These are phyloP conservation scores for Carex arenaria DNA, from an alignment of 202 grass and related monocot genomes.

Conservation along the genomic window DNA sequence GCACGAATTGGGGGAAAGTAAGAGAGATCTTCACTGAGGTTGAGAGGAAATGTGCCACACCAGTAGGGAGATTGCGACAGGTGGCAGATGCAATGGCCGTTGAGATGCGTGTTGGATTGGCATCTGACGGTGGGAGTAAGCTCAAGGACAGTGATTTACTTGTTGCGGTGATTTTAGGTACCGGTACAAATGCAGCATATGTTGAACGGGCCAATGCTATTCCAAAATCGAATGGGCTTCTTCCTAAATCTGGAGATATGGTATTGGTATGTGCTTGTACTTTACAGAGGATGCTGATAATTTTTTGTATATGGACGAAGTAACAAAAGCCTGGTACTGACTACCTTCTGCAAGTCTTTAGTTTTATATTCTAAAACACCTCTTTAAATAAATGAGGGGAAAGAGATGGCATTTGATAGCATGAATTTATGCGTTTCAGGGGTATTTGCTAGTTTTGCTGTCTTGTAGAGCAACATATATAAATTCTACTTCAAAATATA, in stretches of 20 bases:
- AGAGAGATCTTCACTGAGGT: slow-evolving; percentile 53
- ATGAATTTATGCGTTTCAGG: neutral
- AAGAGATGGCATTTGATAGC: neutral
- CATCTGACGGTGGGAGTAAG: slow-evolving; percentile 41
- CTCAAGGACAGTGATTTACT: slow-evolving; percentile 60
- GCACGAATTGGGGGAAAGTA: slow-evolving; percentile 31
- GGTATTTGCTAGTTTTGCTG: neutral
- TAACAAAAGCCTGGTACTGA: neutral
- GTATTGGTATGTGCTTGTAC: slow-evolving; percentile 49
- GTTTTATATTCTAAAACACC: neutral
- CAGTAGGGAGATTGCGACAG: slow-evolving; percentile 57
- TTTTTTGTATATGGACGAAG: neutral
- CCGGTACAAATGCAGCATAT: slow-evolving; percentile 82
- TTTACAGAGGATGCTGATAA: neutral
- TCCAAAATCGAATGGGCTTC: slow-evolving; percentile 65
- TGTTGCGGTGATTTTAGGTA: slow-evolving; percentile 75
- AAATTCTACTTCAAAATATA: neutral
- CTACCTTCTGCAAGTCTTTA: neutral
- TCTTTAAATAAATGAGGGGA: neutral
- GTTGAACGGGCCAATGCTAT: slow-evolving; percentile 60
- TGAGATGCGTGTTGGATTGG: slow-evolving; percentile 66
- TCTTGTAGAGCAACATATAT: neutral
- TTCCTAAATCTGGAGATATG: slow-evolving; percentile 65
- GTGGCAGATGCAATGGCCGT: slow-evolving; percentile 71
- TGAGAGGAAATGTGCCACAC: slow-evolving; percentile 46